phyloP scores from a whole-genome alignment of 2,329 filamentous ascomycete species.

The Fusarium sp. region DNA sequence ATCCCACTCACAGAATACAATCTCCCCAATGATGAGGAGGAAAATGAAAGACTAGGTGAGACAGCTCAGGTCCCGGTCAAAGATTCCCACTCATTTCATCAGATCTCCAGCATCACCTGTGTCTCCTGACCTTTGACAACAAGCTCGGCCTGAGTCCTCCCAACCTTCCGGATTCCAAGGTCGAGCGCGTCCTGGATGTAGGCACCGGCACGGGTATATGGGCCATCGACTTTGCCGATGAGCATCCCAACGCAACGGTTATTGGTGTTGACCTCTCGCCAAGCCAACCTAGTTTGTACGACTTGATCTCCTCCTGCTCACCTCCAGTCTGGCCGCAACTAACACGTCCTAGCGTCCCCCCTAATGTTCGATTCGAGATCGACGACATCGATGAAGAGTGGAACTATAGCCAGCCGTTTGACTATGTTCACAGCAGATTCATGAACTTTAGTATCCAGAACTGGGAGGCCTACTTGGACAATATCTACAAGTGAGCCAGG shows the following conservation, averaged over 20 bases:
- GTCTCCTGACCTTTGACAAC: constrained; percentile 13
- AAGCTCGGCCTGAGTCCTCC: constrained; percentile 22
- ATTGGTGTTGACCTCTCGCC: constrained; percentile 23
- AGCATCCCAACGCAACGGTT: constrained; percentile 13
- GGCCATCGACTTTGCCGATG: constrained; percentile 22
- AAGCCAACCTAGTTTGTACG: constrained; percentile 16
- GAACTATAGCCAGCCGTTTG: constrained; percentile 11
- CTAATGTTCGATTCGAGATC: constrained; percentile 16
- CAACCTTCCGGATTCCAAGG: neutral
- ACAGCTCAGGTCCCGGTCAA: rapidly evolving
- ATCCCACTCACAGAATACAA: constrained; percentile 9
- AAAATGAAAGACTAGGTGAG: constrained; percentile 16
- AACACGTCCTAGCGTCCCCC: constrained; percentile 1
- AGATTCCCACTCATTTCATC: neutral
- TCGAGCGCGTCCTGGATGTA: constrained; percentile 18
- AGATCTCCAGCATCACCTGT: constrained; percentile 23
- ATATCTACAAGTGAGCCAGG: constrained; percentile 8
- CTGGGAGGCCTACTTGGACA: constrained; percentile 11
- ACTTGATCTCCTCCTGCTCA: no score
- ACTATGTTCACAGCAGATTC: constrained; percentile 23
- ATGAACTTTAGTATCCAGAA: constrained; percentile 29
- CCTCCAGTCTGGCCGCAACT: neutral
- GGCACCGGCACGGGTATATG: constrained; percentile 22
- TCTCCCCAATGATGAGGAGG: constrained; percentile 15
- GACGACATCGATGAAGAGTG: constrained; percentile 27